A percentile compares a stretch with the other conserved stretches of the same genome.
These are phyloP conservation scores for Luffa acutangula DNA, from an alignment of 306 rosid genomes.

Conservation along the genomic window DNA sequence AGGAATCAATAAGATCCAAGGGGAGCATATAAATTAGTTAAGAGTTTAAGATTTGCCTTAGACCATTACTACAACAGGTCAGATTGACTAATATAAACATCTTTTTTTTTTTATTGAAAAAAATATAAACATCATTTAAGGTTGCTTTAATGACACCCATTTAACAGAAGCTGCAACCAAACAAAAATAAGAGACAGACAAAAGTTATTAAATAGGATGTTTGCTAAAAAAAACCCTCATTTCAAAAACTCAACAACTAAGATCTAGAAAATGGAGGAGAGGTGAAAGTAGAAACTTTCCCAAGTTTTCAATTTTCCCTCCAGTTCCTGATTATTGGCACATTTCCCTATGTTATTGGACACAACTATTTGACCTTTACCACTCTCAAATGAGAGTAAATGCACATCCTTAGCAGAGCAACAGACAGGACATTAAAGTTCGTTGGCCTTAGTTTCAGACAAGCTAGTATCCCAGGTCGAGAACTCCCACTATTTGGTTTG, in stretches of 20 bases:
- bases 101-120: too few species aligned
- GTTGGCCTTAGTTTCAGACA: background rate
- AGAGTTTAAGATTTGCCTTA: background rate
- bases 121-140: background rate
- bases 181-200: background rate
- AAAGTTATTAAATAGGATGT: background rate
- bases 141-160: background rate
- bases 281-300: constrained; percentile 4
- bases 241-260: background rate
- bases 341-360: background rate
- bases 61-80: constrained; percentile 1
- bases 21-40: background rate
- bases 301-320: background rate
- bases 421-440: background rate
- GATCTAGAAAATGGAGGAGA: background rate
- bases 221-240: background rate
- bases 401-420: background rate
- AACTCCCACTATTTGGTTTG: background rate
- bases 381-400: background rate
- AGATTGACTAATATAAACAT: background rate
- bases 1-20: background rate
- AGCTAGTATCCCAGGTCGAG: background rate
- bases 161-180: background rate
- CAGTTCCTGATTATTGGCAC: background rate
- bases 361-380: background rate